These are phyloP conservation scores for Leccinum incarnatum DNA, from an alignment of 768 basidiomycete genomes.

Conservation along the genomic window DNA sequence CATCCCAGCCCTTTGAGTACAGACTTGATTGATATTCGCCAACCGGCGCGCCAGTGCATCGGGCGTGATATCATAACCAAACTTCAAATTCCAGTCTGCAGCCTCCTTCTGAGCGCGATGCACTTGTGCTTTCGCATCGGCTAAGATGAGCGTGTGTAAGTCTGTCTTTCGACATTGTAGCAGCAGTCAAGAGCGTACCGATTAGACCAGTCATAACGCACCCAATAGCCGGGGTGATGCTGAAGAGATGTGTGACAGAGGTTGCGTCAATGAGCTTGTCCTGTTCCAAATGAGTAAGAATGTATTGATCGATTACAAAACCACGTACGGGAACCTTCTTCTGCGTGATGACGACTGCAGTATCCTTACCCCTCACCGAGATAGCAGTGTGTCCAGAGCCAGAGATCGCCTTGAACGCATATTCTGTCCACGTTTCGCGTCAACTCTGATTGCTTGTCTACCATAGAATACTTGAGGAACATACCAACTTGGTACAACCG, in stretches of 20 bases:
- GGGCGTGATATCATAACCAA: constrained; percentile 97
- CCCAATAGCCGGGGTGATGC: constrained; percentile 94
- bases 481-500: constrained; percentile 97
- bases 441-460: neutral
- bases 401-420: constrained; percentile 99
- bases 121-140: constrained; percentile 91
- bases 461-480: constrained; percentile 26
- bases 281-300: constrained; percentile 39
- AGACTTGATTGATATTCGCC: constrained; percentile 98
- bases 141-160: constrained; percentile 37
- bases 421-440: constrained; percentile 55
- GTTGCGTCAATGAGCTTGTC: constrained; percentile 96
- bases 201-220: constrained; percentile 98
- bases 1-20: constrained; percentile 97
- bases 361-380: constrained; percentile 91
- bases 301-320: neutral
- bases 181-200: constrained; percentile 47
- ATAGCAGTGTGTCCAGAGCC: constrained; percentile 95
- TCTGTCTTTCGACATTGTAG: neutral
- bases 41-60: constrained; percentile 92
- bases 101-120: constrained; percentile 84
- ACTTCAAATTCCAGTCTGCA: constrained; percentile 92
- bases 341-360: constrained; percentile 94
- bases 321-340: constrained; percentile 92
- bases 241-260: constrained; percentile 93